Percentiles rank a stretch among this genome's conserved stretches.
Evolutionary conservation across 2,329 filamentous ascomycete genomes (phyloP).

Genomic region (Onygena corvina): DNA sequence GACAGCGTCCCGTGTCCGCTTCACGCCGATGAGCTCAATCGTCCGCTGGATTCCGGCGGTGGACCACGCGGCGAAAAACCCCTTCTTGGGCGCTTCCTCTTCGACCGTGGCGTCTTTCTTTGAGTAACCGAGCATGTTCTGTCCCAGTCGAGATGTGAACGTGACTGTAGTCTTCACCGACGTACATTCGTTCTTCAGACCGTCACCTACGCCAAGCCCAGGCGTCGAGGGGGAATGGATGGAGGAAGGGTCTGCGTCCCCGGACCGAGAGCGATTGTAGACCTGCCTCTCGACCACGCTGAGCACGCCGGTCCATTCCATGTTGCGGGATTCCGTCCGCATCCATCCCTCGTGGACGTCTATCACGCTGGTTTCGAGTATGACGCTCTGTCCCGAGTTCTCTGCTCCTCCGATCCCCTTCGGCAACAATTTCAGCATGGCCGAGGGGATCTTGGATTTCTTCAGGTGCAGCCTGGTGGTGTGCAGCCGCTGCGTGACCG

Average conservation of each 20-base stretch:
- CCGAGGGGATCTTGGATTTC: slow-evolving; percentile 49
- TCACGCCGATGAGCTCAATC: slow-evolving; percentile 51
- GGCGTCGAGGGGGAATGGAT: slow-evolving; percentile 8
- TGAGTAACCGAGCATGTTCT: slow-evolving; percentile 38
- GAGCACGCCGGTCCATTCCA: slow-evolving; percentile 55
- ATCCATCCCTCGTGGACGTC: slow-evolving; percentile 54
- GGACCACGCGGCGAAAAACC: slow-evolving; percentile 49
- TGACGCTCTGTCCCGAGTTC: slow-evolving; percentile 49
- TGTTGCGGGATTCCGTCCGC: slow-evolving; percentile 52
- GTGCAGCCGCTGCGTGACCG: slow-evolving; percentile 47
- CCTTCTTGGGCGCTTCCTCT: slow-evolving; percentile 43
- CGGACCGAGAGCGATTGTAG: slow-evolving; percentile 38
- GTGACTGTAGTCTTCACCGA: slow-evolving; percentile 51
- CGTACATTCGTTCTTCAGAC: slow-evolving; percentile 35
- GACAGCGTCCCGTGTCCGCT: slow-evolving; percentile 48
- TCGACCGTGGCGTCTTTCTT: slow-evolving; percentile 29
- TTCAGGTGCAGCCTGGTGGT: slow-evolving; percentile 53
- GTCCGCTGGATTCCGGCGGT: slow-evolving; percentile 50
- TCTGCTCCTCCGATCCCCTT: slow-evolving; percentile 47
- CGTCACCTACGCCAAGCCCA: slow-evolving; percentile 28
- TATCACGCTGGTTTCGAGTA: slow-evolving; percentile 51
- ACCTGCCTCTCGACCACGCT: slow-evolving; percentile 51
- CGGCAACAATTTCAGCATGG: slow-evolving; percentile 50
- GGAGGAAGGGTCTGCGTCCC: slow-evolving; percentile 16
- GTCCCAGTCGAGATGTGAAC: slow-evolving; percentile 49